These are phyloP conservation scores for Phytophthora ohioensis DNA, from an alignment of 352 stramenopile species.

Conservation along the genomic window DNA sequence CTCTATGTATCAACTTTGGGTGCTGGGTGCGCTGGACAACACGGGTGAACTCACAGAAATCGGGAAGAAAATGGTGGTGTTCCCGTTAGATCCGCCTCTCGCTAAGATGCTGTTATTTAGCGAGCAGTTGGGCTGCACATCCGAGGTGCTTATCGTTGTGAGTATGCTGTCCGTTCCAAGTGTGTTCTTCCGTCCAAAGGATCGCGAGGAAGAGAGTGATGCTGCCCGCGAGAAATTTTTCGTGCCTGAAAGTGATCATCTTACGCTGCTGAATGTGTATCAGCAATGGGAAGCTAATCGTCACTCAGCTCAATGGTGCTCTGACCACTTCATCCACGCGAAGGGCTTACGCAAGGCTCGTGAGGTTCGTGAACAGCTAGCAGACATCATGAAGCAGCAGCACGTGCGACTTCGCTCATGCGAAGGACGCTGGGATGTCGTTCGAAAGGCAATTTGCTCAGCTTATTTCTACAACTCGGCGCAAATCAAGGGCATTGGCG, in stretches of 20 bases:
- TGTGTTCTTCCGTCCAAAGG: constrained; percentile 97
- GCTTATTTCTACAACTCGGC: constrained; percentile 99
- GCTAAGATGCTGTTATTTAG: constrained; percentile 97
- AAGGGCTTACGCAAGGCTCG: constrained; percentile 94
- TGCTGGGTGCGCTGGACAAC: constrained; percentile 98
- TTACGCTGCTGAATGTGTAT: constrained; percentile 98
- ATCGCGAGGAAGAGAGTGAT: constrained; percentile 98
- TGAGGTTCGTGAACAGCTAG: constrained; percentile 95
- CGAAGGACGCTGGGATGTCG: constrained; percentile 95
- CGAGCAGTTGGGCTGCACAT: constrained; percentile 93
- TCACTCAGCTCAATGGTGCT: constrained; percentile 95
- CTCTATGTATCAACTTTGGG: constrained; percentile 99
- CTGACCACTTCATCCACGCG: constrained; percentile 97
- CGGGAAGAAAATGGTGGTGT: constrained; percentile 98
- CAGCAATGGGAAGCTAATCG: constrained; percentile 95
- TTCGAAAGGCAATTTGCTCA: constrained; percentile 99
- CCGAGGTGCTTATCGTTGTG: constrained; percentile 97
- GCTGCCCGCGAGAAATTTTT: constrained; percentile 98
- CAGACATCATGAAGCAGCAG: constrained; percentile 99
- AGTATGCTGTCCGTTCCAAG: constrained; percentile 98
- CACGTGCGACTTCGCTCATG: constrained; percentile 91
- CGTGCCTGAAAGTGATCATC: constrained; percentile 97
- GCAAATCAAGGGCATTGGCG: constrained; percentile 99
- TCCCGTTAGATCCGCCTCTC: constrained; percentile 96
- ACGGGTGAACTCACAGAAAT: constrained; percentile 96